Evolutionary conservation across 2,329 filamentous ascomycete genomes (phyloP).

Genomic region (Trichoderma asperellum): DNA sequence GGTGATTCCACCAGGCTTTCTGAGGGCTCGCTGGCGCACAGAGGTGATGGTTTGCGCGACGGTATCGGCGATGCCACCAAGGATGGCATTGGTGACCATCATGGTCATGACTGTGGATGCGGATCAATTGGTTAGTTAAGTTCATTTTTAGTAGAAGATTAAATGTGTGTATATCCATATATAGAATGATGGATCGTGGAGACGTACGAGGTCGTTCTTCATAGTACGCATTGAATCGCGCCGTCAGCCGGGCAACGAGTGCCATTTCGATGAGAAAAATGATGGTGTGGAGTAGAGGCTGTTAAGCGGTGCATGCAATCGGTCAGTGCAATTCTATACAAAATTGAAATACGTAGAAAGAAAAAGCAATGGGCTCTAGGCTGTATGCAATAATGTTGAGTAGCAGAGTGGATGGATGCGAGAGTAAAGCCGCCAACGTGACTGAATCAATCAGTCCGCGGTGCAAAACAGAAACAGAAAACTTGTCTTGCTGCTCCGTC

Average conservation of each 20-base stretch:
- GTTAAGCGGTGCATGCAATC: conserved; percentile 27
- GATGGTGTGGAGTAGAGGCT: conserved; percentile 87
- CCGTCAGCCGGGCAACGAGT: conserved; percentile 77
- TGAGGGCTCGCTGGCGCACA: conserved; percentile 68
- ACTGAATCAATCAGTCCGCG: not conserved
- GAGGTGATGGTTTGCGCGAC: conserved; percentile 92
- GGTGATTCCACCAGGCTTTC: conserved; percentile 62
- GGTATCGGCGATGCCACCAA: conserved; percentile 94
- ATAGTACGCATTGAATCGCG: conserved; percentile 94
- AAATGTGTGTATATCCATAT: not conserved
- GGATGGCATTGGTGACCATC: conserved; percentile 97
- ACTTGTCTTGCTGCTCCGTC: not conserved
- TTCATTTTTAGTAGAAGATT: not conserved
- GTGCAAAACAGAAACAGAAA: not conserved
- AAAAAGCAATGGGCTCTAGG: too few relatives aligned
- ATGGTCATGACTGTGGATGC: conserved; percentile 79
- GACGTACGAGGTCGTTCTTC: conserved; percentile 77
- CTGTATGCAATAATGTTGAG: too few relatives aligned
- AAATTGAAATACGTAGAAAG: not conserved
- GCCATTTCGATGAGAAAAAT: conserved; percentile 88
- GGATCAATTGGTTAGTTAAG: conserved; percentile 3
- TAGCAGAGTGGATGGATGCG: too few relatives aligned
- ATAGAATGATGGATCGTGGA: not conserved
- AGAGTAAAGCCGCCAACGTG: not conserved
- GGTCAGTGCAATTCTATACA: not conserved